Base-by-base conservation (phyloP, 352 stramenopile genomes). In the Elongisporangium anandrum region DNA sequence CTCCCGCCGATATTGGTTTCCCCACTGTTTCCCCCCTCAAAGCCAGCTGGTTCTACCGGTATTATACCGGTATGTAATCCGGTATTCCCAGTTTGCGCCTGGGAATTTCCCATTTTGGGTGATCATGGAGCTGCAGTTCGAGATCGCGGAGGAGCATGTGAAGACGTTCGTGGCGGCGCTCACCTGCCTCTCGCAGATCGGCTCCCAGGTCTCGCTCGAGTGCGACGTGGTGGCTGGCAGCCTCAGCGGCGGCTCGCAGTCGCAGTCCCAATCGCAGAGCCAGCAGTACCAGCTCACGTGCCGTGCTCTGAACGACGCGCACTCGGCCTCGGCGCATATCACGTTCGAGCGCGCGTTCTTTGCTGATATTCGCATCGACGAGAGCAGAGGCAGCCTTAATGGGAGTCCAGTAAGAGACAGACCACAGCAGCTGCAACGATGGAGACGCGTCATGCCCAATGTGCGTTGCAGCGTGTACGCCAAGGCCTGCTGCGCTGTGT, bases 171-270 rank as follows among this genome's bases (percentile, higher is more conserved):
- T 95, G 59, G 82, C 84, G 56, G 80, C 80, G 60, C 70, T 95
- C 49, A 78, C 90, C 54, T 94, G 77, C 60, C 76, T 95, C 50
- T 71, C 79, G 53, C 83, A 93, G 61, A 69, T 92, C 6, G 82
- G 84, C 55, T 92, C 92, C 68, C 84, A 95, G 66, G 52, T 95
- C 4, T 85, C 80, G 2, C 57, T 93, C 19, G 84, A 95, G 72
- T 81, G 74, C 61, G 81, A 94, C n/a, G 65, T 57, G 48, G 59
- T 56, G 4, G 26, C 61, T 17, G 13, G 34, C 10, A 12, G 34
- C 13, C 34, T 45, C 34, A 10, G 50, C n/a, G 47, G 56, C 56
- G 56, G 56, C 19, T 49, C 61, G 13, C 13, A n/a, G 1, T 39
- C 66, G 2, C 34, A 45, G 34, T 45, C 26, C 6, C 26, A 38